Conservation (phyloP, 148 eudicot genomes). For the Arbutus unedo region DNA sequence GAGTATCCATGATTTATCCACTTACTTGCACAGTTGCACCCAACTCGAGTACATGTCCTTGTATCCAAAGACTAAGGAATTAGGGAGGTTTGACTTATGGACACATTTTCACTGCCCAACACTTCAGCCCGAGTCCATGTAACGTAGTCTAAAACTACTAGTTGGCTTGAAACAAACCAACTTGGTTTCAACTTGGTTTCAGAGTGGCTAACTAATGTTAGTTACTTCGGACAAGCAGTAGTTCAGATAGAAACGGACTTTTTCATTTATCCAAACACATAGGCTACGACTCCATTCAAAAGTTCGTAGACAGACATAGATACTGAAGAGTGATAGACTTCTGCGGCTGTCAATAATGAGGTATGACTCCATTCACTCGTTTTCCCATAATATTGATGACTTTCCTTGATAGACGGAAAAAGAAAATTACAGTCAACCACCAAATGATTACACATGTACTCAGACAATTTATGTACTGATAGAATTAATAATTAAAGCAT, state of each 20-base stretch:
- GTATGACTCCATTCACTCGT: background rate
- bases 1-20: background rate
- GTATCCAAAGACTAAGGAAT: background rate
- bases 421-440: background rate
- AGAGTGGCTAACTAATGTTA: background rate
- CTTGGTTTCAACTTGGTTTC: background rate
- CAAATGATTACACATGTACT: background rate
- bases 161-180: background rate
- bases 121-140: background rate
- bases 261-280: no score
- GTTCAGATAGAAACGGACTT: no score
- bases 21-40: background rate
- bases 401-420: background rate
- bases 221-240: no score
- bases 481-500: background rate
- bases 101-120: background rate
- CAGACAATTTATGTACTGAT: background rate
- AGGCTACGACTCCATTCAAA: no score
- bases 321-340: background rate
- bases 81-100: background rate
- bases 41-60: background rate
- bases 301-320: background rate
- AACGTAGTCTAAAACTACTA: background rate
- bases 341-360: background rate
- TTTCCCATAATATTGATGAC: background rate